Evolutionary conservation across 208 protist species (phyloP).

Genomic region (Leptomonas seymouri): DNA sequence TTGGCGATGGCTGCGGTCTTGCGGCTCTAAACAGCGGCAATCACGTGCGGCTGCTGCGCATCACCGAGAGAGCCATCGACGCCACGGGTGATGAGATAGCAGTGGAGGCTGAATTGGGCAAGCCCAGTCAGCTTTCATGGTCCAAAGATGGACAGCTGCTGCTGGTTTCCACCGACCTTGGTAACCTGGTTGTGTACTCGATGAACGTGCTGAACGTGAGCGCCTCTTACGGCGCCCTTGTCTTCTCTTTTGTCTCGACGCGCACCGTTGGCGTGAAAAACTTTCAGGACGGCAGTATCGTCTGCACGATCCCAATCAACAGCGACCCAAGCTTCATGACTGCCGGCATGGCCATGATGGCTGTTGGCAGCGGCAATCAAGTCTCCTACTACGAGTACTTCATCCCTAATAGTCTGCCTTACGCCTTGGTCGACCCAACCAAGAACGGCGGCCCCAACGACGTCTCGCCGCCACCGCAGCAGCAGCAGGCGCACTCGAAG

Average conservation of each 20-base stretch:
- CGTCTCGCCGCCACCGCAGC: slow-evolving; percentile 8
- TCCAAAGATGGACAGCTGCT: slow-evolving; percentile 92
- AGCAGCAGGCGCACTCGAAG: slow-evolving; percentile 40
- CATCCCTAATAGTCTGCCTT: slow-evolving; percentile 51
- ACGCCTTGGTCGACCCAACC: slow-evolving; percentile 1
- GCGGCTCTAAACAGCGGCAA: slow-evolving; percentile 51
- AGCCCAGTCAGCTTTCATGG: slow-evolving; percentile 47
- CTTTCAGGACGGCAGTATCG: slow-evolving; percentile 59
- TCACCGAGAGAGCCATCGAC: slow-evolving; percentile 54
- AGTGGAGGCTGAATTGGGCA: slow-evolving; percentile 15
- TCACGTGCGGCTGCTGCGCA: slow-evolving; percentile 54
- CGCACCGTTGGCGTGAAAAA: slow-evolving; percentile 87
- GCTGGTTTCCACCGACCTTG: slow-evolving; percentile 69
- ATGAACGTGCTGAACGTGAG: slow-evolving; percentile 85
- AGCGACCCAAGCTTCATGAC: slow-evolving; percentile 89
- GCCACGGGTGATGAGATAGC: slow-evolving; percentile 27
- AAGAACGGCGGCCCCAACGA: slow-evolving; percentile 5
- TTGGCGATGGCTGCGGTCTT: slow-evolving; percentile 53
- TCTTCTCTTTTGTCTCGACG: slow-evolving; percentile 89
- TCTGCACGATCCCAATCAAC: slow-evolving; percentile 78
- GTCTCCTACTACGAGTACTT: slow-evolving; percentile 89
- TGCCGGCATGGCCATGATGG: slow-evolving; percentile 83
- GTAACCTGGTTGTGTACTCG: slow-evolving; percentile 78
- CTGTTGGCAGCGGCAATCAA: slow-evolving; percentile 78
- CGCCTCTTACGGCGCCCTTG: slow-evolving; percentile 59